A percentile compares a stretch with the other conserved stretches of the same genome.
Evolutionary conservation across 2,329 filamentous ascomycete genomes (phyloP).

Genomic region (Penicillium sp.): DNA sequence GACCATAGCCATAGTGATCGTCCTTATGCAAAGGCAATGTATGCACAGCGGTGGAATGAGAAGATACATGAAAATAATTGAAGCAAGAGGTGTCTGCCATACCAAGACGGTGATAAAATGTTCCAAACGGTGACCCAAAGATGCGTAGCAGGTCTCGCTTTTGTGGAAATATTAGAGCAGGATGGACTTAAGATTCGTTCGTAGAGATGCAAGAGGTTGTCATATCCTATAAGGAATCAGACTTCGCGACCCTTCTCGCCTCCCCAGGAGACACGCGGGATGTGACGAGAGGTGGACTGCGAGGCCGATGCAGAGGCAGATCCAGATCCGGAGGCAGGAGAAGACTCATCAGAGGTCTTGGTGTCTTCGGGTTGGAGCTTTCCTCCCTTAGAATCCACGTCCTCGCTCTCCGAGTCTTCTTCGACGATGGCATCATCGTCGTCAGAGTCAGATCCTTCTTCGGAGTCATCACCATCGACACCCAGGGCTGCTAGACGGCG

Average conservation of each 20-base stretch:
- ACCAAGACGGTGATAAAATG: not conserved
- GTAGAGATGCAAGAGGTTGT: not conserved
- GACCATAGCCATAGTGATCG: conserved; percentile 3
- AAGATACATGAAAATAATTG: conserved; percentile 8
- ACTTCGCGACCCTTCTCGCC: conserved; percentile 40
- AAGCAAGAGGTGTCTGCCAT: not conserved
- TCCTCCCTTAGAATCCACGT: conserved; percentile 20
- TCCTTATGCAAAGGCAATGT: conserved; percentile 7
- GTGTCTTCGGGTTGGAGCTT: conserved; percentile 38
- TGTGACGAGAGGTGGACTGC: conserved; percentile 24
- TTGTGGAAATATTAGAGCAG: not conserved
- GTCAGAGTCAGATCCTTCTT: conserved; percentile 27
- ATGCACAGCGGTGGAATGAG: conserved; percentile 4
- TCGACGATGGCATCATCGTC: conserved; percentile 27
- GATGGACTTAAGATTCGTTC: not conserved
- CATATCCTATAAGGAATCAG: not conserved
- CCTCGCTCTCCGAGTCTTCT: conserved; percentile 23
- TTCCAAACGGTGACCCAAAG: too few species aligned
- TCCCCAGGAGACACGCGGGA: conserved; percentile 45
- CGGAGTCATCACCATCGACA: conserved; percentile 31
- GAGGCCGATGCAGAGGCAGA: conserved; percentile 16
- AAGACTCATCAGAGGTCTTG: conserved; percentile 27
- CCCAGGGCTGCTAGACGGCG: conserved; percentile 50
- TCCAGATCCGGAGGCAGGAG: conserved; percentile 17
- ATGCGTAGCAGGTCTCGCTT: not conserved